Evolutionary conservation across 768 basidiomycete species (phyloP), one percentile per base, ranked within the genome.

Genomic region (Serendipita vermifera): DNA sequence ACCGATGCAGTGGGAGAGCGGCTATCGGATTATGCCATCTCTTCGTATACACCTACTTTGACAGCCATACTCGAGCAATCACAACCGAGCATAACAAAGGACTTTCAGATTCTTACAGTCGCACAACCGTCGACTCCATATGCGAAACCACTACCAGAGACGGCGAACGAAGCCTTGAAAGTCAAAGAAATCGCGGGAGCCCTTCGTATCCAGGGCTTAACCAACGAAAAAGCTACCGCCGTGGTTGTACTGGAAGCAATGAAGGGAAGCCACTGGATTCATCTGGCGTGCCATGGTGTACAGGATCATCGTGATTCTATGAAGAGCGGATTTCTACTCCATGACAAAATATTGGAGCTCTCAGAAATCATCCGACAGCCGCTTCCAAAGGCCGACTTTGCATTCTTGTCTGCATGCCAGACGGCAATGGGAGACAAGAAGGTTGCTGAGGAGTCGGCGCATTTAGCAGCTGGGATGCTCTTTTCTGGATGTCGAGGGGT

Each of bases 1-100:
- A n/a, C n/a, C 43, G 55, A 13, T 55, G 26, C 36, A 27, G 57
- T 54, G 15, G 59, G 15, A n/a, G 40, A 11, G 3, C 20, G 54
- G 41, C 62, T 53, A 6, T 60, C 1, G 55, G 60, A 36, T 38
- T 66, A 5, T 62, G 63, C 38, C 24, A 40, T 70, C 32, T 70
- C 70, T 3, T 70, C 69, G 11, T 70, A 70, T 51, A 71, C 67
- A 5, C 69, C 70, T 0, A 66, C 66, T 0, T 20, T 70, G 2
- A 56, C 61, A 5, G 66, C 70, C 4, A 61, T 70, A 31, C 29
- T 62, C 31, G 22, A 6, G 15, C 17, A 20, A 7, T 15, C 26
- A 24, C 26, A 46, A 7, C 5, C 17, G 5, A 24, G 7, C n/a
- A 3, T 17, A 22, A 11, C 33, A n/a, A n/a, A n/a, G n/a, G n/a